Base-by-base conservation (phyloP, 139 green algal species). In the Gonium pectorale region DNA sequence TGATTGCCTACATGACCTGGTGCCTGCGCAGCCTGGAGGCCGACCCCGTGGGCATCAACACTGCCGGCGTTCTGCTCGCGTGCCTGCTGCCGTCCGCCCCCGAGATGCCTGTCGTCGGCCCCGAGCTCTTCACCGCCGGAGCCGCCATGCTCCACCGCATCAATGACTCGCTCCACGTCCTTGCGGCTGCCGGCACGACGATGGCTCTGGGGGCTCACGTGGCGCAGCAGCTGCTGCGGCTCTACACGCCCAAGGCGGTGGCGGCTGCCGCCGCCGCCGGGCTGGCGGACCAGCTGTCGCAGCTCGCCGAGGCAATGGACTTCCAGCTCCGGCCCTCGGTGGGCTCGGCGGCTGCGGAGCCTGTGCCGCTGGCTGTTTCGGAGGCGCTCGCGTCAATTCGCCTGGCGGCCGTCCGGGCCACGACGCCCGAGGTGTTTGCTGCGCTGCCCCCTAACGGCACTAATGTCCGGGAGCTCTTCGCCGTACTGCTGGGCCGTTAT, bases 401-500 rank as follows among this genome's bases (percentile, higher is more conserved):
- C 64, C 84, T 67, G 33, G 81, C 21, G 33, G 88, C 37, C 35
- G 46, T 69, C 27, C 0, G 46, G 33, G 22, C 21, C 15, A 43
- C 64, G 5, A 51, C 75, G 21, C 51, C 67, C 2, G 64, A 51
- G 9, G 21, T 83, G 15, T 87, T 91, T 68, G 66, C 31, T 6
- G 60, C 62, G 7, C 67, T 91, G n/a, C 52, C 62, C 9, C 26
- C 62, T 3, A 33, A 35, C 21, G 54, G 69, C 35, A 35, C 26
- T 1, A 35, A 51, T 0, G 51, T 62, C 2, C 56, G 41, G 27
- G 54, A 67, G 59, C 43, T 83, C 0, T 72, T 92, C 15, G n/a
- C 41, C 2, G 81, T 86, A 17, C 79, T 92, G 51, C 71, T 92
- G 43, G 62, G 44, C 2, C 67, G 69, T 0, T 83, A 74, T 21